Base-by-base conservation (phyloP, 2,329 filamentous ascomycete species). In the Zymoseptoria pseudotritici region DNA sequence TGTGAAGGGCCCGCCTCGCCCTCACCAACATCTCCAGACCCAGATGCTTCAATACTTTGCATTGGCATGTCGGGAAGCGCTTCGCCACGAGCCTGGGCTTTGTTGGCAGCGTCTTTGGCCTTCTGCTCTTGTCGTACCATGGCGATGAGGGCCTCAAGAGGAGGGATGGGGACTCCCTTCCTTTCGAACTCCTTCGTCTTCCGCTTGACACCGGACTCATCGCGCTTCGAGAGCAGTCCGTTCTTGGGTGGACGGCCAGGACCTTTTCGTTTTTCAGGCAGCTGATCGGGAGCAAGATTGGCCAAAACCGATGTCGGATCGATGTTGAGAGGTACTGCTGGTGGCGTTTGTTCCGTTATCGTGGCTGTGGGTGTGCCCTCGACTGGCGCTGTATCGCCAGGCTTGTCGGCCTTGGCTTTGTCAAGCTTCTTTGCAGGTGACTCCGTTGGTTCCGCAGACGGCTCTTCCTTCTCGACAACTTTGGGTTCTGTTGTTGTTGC, bases 171-270 rank as follows among this genome's bases (percentile, higher is more conserved):
- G 20, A 66, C 57, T 69, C 70, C 70, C 46, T 61, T 56, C 53
- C 72, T 72, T 46, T 74, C 70, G 55, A 69, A 71, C 61, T 75
- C 73, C 60, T 69, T 74, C 59, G 63, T 69, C 67, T 62, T 77
- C 36, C 69, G 66, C 56, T 70, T 72, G 53, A 71, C 69, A 29
- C 68, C 66, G 7, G 69, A 62, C 60, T 72, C 65, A 59, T 91
- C 87, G 59, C 89, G 81, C 74, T 91, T 91, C 1, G 89, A 92
- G 84, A 91, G 90, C 70, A 91, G 82, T 26, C 89, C 89, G 69
- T 92, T 89, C 76, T 92, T 92, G 0, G 89, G 89, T 20, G 89
- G 89, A 57, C 89, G 79, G n/a, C 89, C 89, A 9, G 89, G 89
- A 13, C 89, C 89, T 66, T 89, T 85, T 63, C 88, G 86, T 74